Conservation (phyloP, 176 grass and related monocot genomes). For the Musa acuminata region DNA sequence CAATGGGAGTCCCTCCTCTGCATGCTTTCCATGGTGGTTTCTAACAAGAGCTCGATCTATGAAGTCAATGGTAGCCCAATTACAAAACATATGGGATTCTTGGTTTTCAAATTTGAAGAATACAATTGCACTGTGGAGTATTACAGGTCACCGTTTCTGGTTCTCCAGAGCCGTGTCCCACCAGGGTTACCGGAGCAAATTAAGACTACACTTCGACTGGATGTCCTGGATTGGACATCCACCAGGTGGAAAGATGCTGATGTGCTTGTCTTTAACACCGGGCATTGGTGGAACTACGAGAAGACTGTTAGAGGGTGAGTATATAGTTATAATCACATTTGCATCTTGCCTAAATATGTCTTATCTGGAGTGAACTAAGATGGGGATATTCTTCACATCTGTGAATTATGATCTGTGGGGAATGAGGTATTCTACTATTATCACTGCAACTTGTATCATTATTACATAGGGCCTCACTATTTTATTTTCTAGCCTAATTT, state of each 20-base stretch:
- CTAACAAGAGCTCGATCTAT: constrained; percentile 64
- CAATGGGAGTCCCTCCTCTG: constrained; percentile 93
- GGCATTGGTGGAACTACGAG: constrained; percentile 56
- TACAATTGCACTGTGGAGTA: constrained; percentile 62
- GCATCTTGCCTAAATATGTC: background rate
- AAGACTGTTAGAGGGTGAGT: constrained; percentile 30
- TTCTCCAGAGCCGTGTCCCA: constrained; percentile 28
- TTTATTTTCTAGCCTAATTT: too few relatives aligned
- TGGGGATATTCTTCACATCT: background rate
- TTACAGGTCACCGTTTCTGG: constrained; percentile 47
- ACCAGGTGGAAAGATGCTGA: constrained; percentile 43
- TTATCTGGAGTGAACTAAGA: background rate
- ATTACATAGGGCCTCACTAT: too few relatives aligned
- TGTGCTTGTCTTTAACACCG: constrained; percentile 50
- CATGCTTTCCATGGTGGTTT: constrained; percentile 52
- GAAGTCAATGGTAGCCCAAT: constrained; percentile 81
- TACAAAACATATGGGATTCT: constrained; percentile 68
- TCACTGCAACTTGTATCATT: too few relatives aligned
- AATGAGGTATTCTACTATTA: background rate
- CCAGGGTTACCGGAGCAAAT: constrained; percentile 17
- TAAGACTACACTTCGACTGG: constrained; percentile 21
- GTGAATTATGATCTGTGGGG: background rate
- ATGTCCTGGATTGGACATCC: constrained; percentile 26
- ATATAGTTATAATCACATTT: background rate
- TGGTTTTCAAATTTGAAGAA: constrained; percentile 40